Base-by-base conservation (phyloP, 2,329 filamentous ascomycete genomes). In the Colletotrichum acutatum region DNA sequence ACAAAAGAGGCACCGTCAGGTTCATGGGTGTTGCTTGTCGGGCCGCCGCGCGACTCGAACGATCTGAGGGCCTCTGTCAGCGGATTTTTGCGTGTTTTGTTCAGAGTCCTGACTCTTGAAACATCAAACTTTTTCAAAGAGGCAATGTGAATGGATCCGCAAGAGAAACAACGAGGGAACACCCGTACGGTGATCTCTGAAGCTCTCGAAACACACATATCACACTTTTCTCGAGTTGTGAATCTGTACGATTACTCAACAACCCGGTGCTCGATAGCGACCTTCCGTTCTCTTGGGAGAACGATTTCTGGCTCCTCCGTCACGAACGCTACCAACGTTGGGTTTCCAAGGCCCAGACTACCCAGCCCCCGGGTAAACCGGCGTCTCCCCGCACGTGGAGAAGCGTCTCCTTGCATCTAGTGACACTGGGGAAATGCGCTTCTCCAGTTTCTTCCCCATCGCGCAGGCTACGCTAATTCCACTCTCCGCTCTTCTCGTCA, bases 111-210 rank as follows among this genome's bases (percentile, higher is more conserved):
- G 53, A 64, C 66, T 54, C 26, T 28, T 60, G 58, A 72, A 72
- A 69, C 69, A 53, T 59, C 59, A 69, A 54, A 64, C 28, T 69
- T 63, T 72, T 69, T 54, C 11, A 8, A 37, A 22, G 46, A 5
- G 24, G 8, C 37, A 70, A 14, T 26, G 24, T 14, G 59, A 67
- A 66, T 42, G 59, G 37, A 4, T 19, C 24, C 1, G 37, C 46
- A n/a, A 30, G 37, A 42, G 37, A 16, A 66, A 59, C 6, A 24
- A 26, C 24, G 26, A 58, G 19, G 32, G 46, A 11, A n/a, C 12
- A 30, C 42, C 26, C 32, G 30, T 22, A 34, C 61, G 16, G 34
- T 32, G 49, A 19, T 22, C 24, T 24, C 8, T 54, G 28, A 68
- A 58, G 49, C 58, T 24, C 19, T 66, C 32, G 49, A 26, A 37